phyloP scores from a whole-genome alignment of 2,329 filamentous ascomycete genomes.

The Apiospora koreana region DNA sequence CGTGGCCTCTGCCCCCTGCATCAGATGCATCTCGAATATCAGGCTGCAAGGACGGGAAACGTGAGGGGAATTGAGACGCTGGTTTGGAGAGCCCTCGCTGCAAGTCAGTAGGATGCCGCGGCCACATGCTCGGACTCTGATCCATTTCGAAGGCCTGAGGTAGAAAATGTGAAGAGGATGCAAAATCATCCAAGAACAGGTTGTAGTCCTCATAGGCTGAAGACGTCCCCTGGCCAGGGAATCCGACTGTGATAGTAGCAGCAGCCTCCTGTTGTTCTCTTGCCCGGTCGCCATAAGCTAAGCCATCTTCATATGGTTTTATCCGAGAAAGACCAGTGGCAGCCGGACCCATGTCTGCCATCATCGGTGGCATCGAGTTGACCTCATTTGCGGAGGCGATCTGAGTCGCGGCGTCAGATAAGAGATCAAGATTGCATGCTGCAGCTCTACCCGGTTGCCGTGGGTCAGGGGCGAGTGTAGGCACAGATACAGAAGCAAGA shows the following conservation, averaged over 20 bases:
- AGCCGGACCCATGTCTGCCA: constrained; percentile 45
- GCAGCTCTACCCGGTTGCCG: constrained; percentile 46
- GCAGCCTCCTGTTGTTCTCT: constrained; percentile 47
- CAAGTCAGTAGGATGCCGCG: constrained; percentile 41
- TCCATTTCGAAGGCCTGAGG: constrained; percentile 57
- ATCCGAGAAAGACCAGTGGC: constrained; percentile 44
- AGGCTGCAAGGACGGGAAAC: constrained; percentile 55
- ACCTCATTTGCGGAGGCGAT: constrained; percentile 56
- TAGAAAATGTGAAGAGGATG: constrained; percentile 54
- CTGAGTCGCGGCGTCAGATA: constrained; percentile 59
- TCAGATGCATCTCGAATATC: constrained; percentile 50
- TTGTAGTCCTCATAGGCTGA: constrained; percentile 58
- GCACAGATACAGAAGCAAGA: constrained; percentile 38
- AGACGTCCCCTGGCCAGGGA: constrained; percentile 39
- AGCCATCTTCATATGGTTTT: constrained; percentile 51
- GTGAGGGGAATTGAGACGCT: constrained; percentile 53
- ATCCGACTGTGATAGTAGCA: constrained; percentile 42
- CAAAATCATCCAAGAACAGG: constrained; percentile 60
- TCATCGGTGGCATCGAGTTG: constrained; percentile 51
- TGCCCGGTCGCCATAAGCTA: constrained; percentile 50
- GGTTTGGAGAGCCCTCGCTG: constrained; percentile 48
- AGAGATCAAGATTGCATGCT: constrained; percentile 58
- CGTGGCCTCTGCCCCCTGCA: constrained; percentile 39
- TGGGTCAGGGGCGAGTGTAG: constrained; percentile 46
- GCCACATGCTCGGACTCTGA: constrained; percentile 53